phyloP scores from a whole-genome alignment of 768 basidiomycete genomes.

The Kondoa subrosea region DNA sequence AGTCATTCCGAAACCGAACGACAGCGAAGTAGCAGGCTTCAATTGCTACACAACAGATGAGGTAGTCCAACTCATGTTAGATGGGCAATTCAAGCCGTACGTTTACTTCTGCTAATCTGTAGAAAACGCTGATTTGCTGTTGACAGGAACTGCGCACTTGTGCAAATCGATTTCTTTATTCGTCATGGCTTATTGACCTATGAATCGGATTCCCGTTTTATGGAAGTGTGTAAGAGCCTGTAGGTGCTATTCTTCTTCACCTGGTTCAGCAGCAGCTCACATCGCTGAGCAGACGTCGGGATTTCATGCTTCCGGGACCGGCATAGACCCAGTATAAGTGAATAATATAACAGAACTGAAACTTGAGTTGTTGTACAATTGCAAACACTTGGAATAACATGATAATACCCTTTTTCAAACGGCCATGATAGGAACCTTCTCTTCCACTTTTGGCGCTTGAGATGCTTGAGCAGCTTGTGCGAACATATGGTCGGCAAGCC shows the following conservation, averaged over 20 bases:
- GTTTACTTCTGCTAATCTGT: constrained; percentile 45
- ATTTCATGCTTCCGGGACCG: neutral
- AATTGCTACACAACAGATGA: constrained; percentile 55
- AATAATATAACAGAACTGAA: neutral
- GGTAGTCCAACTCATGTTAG: constrained; percentile 48
- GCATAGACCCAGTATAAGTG: neutral
- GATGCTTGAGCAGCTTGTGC: too few species aligned
- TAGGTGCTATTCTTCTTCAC: constrained; percentile 37
- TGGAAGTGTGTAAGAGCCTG: constrained; percentile 58
- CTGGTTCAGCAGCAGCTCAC: neutral
- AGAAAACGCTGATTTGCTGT: neutral
- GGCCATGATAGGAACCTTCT: neutral
- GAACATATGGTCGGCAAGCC: neutral
- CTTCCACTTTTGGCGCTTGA: neutral
- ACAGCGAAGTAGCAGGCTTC: constrained; percentile 89
- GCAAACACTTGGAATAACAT: neutral
- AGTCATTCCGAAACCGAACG: constrained; percentile 42
- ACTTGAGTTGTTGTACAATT: neutral
- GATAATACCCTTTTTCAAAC: neutral
- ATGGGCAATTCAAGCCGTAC: constrained; percentile 76
- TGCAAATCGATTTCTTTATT: constrained; percentile 75
- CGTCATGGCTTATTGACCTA: constrained; percentile 70
- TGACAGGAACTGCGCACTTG: constrained; percentile 28
- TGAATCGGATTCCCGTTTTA: constrained; percentile 67
- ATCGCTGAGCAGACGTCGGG: neutral